A percentile compares a stretch with the other conserved stretches of the same genome.
Evolutionary conservation across 2,329 filamentous ascomycete genomes (phyloP).

Genomic region (Dothideomycetidae sp.): DNA sequence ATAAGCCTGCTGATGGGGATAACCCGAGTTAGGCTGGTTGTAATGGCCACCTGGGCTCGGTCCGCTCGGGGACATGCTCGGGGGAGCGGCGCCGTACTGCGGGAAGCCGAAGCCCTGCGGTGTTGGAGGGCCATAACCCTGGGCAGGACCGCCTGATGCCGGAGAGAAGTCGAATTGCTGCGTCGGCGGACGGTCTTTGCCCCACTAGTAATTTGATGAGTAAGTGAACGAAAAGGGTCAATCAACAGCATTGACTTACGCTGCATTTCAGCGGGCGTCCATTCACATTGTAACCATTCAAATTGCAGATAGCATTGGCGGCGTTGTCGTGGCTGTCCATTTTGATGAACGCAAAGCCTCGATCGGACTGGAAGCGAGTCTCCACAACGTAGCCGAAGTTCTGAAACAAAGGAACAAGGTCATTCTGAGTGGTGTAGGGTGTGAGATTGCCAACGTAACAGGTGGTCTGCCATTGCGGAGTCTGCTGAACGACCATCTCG

Average conservation of each 20-base stretch:
- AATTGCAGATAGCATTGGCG: constrained; percentile 93
- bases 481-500: constrained; percentile 91
- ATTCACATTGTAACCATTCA: constrained; percentile 97
- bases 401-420: constrained; percentile 94
- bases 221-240: constrained; percentile 16
- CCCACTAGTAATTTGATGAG: constrained; percentile 55
- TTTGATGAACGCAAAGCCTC: constrained; percentile 97
- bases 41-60: constrained; percentile 29
- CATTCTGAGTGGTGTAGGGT: constrained; percentile 91
- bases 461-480: constrained; percentile 94
- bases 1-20: constrained; percentile 43
- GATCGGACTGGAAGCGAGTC: constrained; percentile 93
- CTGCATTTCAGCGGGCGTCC: constrained; percentile 95
- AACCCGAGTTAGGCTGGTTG: constrained; percentile 40
- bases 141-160: constrained; percentile 52
- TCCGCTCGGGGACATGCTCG: constrained; percentile 46
- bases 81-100: constrained; percentile 68
- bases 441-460: constrained; percentile 97
- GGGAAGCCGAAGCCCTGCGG: constrained; percentile 71
- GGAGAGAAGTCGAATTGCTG: constrained; percentile 70
- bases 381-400: constrained; percentile 98
- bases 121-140: constrained; percentile 58
- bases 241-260: constrained; percentile 47
- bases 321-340: constrained; percentile 98
- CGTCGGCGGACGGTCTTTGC: constrained; percentile 91